A percentile compares a stretch with the other conserved stretches of the same genome.
Evolutionary conservation across 257 asterid genomes (phyloP).

Genomic region (Salvia splendens): DNA sequence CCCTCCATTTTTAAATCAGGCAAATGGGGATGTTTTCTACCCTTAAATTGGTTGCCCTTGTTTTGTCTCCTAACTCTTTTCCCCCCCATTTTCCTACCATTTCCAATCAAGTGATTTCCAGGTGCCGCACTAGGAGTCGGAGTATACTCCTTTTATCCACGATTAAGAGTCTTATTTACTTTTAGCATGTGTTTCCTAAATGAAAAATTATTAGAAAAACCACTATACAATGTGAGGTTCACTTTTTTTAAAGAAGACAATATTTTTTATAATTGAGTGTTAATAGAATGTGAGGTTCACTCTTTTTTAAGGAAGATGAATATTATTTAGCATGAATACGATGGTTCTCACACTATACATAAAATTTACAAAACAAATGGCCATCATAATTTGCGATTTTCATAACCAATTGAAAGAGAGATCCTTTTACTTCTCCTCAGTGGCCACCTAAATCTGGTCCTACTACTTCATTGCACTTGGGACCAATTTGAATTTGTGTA

Average conservation of each 20-base stretch:
- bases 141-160: not conserved
- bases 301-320: no score
- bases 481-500: not conserved
- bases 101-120: slow-evolving; percentile 13
- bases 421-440: not conserved
- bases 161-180: no score
- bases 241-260: no score
- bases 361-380: not conserved
- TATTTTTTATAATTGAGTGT: no score
- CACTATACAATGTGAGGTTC: no score
- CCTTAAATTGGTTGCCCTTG: slow-evolving; percentile 36
- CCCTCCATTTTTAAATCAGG: slow-evolving; percentile 35
- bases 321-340: not conserved
- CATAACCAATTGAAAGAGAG: no score
- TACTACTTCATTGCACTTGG: not conserved
- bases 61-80: slow-evolving; percentile 14
- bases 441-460: not conserved
- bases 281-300: no score
- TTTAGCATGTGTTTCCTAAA: no score
- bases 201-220: no score
- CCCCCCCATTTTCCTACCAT: not conserved
- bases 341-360: not conserved
- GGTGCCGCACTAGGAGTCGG: slow-evolving; percentile 24
- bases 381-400: no score
- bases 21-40: slow-evolving; percentile 42